Conservation (phyloP, 1,284 basidiomycete genomes). For the Fomitopsis schrenkii region DNA sequence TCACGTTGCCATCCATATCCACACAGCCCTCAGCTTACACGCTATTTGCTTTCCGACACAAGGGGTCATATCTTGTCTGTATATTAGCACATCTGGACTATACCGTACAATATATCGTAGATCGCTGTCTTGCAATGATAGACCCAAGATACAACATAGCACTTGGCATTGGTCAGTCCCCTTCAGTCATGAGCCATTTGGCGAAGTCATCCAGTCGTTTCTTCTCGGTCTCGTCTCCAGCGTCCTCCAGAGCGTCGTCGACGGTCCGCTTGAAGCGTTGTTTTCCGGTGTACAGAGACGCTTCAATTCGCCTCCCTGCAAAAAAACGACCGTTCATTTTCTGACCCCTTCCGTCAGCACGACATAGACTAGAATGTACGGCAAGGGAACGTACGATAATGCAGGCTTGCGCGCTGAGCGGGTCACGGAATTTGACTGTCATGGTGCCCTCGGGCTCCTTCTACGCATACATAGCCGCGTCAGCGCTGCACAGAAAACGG, state of each 20-base stretch:
- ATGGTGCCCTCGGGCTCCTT: slow-evolving; percentile 93
- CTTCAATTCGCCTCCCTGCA: slow-evolving; percentile 79
- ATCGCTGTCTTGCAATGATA: neutral
- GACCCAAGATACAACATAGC: neutral
- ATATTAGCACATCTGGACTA: slow-evolving; percentile 10
- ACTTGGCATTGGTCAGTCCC: slow-evolving; percentile 42
- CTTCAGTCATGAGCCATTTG: slow-evolving; percentile 78
- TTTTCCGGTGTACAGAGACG: slow-evolving; percentile 76
- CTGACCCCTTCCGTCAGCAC: slow-evolving; percentile 32
- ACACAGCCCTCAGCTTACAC: neutral
- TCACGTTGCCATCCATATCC: neutral
- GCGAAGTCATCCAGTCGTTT: slow-evolving; percentile 85
- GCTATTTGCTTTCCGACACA: slow-evolving; percentile 7
- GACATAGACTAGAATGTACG: neutral
- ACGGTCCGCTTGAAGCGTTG: slow-evolving; percentile 80
- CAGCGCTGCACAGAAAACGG: neutral
- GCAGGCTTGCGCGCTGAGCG: slow-evolving; percentile 86
- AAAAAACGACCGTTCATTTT: slow-evolving; percentile 98
- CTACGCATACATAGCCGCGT: slow-evolving; percentile 37
- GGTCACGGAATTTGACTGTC: slow-evolving; percentile 93
- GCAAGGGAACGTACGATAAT: slow-evolving; percentile 57
- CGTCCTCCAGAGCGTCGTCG: slow-evolving; percentile 53
- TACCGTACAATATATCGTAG: slow-evolving; percentile 1
- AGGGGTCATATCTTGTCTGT: slow-evolving; percentile 1
- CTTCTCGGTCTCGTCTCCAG: slow-evolving; percentile 73